phyloP scores from a whole-genome alignment of 2,329 filamentous ascomycete genomes.

The Penicillium vulpinum region DNA sequence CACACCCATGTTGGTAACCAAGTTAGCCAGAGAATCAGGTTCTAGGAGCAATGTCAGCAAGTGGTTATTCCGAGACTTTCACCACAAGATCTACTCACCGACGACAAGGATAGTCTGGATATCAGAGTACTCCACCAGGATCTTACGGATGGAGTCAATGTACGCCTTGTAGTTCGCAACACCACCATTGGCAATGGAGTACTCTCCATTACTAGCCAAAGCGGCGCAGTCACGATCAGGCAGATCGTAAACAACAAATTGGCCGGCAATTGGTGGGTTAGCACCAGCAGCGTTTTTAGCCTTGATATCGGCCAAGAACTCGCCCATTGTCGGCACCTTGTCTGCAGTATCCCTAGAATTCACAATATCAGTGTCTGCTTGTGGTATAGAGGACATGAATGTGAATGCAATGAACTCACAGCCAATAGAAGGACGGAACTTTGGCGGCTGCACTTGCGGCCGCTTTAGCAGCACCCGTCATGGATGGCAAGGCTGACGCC shows the following conservation, averaged over 20 bases:
- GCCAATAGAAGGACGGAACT: conserved; percentile 55
- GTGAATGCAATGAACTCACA: conserved; percentile 39
- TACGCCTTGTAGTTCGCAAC: conserved; percentile 55
- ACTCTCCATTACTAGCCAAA: conserved; percentile 63
- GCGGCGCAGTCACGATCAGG: conserved; percentile 66
- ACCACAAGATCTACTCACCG: conserved; percentile 33
- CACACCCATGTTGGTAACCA: conserved; percentile 61
- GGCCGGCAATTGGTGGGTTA: conserved; percentile 48
- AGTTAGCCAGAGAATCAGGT: conserved; percentile 63
- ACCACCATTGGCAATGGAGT: conserved; percentile 55
- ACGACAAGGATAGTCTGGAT: conserved; percentile 53
- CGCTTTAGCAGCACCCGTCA: conserved; percentile 57
- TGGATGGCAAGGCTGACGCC: conserved; percentile 60
- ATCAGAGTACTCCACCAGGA: conserved; percentile 57
- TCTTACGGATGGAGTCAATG: conserved; percentile 55
- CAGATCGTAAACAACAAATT: conserved; percentile 63
- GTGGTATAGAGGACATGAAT: accelerated
- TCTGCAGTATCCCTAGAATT: conserved; percentile 45
- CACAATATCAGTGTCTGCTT: neutral
- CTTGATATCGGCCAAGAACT: conserved; percentile 51
- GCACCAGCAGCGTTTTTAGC: conserved; percentile 51
- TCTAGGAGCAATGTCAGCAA: conserved; percentile 49
- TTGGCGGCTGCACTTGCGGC: conserved; percentile 52
- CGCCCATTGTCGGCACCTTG: conserved; percentile 52
- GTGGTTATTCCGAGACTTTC: neutral